Evolutionary conservation across 169 alveolate genomes (phyloP).

Genomic region (Babesia sp.): DNA sequence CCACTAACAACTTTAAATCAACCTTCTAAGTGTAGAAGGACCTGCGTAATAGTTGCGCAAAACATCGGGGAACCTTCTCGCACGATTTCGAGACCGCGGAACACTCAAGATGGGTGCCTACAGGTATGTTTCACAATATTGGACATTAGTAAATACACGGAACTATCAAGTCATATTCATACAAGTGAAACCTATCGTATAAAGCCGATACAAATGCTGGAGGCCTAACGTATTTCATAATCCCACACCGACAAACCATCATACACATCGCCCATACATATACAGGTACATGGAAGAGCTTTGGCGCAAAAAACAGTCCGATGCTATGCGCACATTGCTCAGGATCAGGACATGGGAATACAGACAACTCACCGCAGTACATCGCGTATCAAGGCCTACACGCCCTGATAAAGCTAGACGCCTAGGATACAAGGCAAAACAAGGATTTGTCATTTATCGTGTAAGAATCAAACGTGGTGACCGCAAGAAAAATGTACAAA

Average conservation of each 20-base stretch:
- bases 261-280: background rate
- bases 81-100: background rate
- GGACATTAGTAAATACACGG: too few relatives aligned
- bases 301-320: conserved; percentile 99
- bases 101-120: conserved; percentile 48
- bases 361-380: conserved; percentile 97
- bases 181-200: too few relatives aligned
- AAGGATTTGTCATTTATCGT: conserved; percentile 98
- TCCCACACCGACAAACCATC: too few relatives aligned
- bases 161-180: too few relatives aligned
- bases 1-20: background rate
- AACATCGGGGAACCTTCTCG: conserved; percentile 4
- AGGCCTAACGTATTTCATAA: too few relatives aligned
- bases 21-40: conserved; percentile 7
- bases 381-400: conserved; percentile 91
- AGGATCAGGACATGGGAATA: conserved; percentile 99
- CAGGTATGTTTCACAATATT: conserved; percentile 43
- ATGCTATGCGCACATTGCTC: conserved; percentile 96
- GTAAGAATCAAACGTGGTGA: conserved; percentile 99
- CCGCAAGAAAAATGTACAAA: conserved; percentile 96
- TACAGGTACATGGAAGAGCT: conserved; percentile 94
- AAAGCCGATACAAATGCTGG: too few relatives aligned
- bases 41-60: background rate
- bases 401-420: conserved; percentile 98
- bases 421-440: conserved; percentile 99